Base-by-base conservation (phyloP, 1,284 basidiomycete species). In the Porodaedalea pini region DNA sequence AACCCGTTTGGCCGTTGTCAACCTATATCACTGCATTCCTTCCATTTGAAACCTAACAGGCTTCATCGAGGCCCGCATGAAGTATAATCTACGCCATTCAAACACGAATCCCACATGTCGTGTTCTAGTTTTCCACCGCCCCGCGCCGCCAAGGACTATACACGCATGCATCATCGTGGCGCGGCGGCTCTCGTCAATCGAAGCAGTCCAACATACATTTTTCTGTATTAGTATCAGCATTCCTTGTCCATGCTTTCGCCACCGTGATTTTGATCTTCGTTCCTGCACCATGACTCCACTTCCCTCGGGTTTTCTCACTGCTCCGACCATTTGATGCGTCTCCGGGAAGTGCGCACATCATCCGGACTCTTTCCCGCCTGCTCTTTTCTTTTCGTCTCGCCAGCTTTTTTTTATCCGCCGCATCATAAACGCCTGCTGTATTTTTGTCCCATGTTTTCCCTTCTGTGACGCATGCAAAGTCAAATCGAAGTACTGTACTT, bases 361-460 rank as follows among this genome's bases (percentile, higher is more conserved):
- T 34, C 32, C 7, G 32, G 32, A 34, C 23, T 40, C 15, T 41
- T 29, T 19, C 17, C 34, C 7, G n/a, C 29, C 39, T 15, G 19
- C 5, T 27, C 32, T 23, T 25, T 21, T 19, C 17, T 21, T 51
- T 21, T 51, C 8, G 10, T 2, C 40, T 1, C 21, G 8, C 23
- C 11, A n/a, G 31, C 13, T 3, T 21, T 4, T 2, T 31, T 36
- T 51, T 11, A 31, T 36, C 29, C 45, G 25, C 45, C 15, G 23
- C 45, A 25, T 10, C 15, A 29, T 47, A 31, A 47, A 47, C 45
- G 45, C 25, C 45, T 47, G 45, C 25, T 47, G 44, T 45, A 23
- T 45, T 45, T 45, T n/a, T 47, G 4, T n/a, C 6, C 19, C 39
- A 15, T 3, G 7, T 41, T 41, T 21, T 41, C n/a, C 17, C 8